Evolutionary conservation across 108 stramenopile species (phyloP), one percentile per base, ranked within the genome.

Genomic region (Cyclotella sp.): DNA sequence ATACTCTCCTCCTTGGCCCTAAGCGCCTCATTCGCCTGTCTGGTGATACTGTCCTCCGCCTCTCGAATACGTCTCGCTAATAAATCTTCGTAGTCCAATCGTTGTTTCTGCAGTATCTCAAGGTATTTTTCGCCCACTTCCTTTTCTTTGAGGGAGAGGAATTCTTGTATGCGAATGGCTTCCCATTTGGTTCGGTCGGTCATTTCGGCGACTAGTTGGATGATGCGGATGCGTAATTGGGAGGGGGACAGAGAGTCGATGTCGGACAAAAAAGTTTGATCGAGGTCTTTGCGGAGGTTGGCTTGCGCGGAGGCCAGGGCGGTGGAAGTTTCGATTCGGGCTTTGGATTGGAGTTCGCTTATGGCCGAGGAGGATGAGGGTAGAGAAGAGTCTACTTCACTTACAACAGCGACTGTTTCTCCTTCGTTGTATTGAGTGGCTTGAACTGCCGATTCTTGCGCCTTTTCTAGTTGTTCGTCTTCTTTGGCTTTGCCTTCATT

Each of bases 161-260:
- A 95, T 70, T 95, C 91, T 70, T 89, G 84, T 34, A 92, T 68
- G 40, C 95, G 89, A 7, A 92, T 85, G 12, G 92, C 95, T 74
- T 95, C 95, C 92, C 92, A 93, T 58, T 92, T 88, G 64, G 92
- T 91, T 34, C 91, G 87, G 22, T 92, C 90, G 61, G 87, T 73
- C 84, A 95, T 83, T 71, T 93, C 92, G 9, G 87, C 76, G 19
- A 86, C 87, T 42, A 95, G 77, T 81, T 93, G 92, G 8, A 91
- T 85, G 46, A 95, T 53, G 13, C 92, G 86, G 42, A 88, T 72
- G 47, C 87, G 80, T 13, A 95, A 81, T 52, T 90, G 85, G 6
- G 79, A 51, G 16, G 24, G 42, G 14, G 85, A 69, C 51, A 93
- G 58, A 0, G 45, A 11, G 53, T 93, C 92, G 21, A 93, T 30